Base-by-base conservation (phyloP, 2,329 filamentous ascomycete species). In the Aspergillus sp. region DNA sequence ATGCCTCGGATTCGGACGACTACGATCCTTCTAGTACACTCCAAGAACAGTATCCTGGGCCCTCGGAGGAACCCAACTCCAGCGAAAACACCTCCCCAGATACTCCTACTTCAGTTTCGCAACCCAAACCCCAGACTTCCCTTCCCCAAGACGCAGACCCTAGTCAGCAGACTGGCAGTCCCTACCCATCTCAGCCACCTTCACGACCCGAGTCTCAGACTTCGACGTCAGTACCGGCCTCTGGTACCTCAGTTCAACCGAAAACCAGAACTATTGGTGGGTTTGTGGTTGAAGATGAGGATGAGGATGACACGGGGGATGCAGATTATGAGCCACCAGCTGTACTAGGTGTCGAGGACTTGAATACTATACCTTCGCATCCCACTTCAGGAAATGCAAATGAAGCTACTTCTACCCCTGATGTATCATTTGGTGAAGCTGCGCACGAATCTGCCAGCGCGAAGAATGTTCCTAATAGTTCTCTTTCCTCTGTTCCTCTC, bases 231-330 rank as follows among this genome's bases (percentile, higher is more conserved):
- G 62, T 65, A 54, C 64, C 67, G 62, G 60, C 65, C 43, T 51
- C 67, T 55, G 67, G 69, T 55, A 73, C 76, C 52, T 61, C 68
- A 65, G 66, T 64, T 56, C 71, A 72, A 53, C 66, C 69, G 64
- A 79, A 80, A 69, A 75, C 80, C 67, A 81, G 79, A 68, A 84
- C 79, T 61, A 81, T 82, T 68, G 84, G 83, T 71, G 84, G 84
- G 65, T 86, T 86, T 78, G 81, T 85, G 74, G 80, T 84, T 71
- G 84, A 86, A 74, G 84, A 85, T 71, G 83, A 85, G 70, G 81
- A 82, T 72, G 81, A 83, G 68, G 81, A 83, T 69, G 82, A 85
- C 52, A 65, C 73, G 61, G 73, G 73, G 63, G 76, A 77, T 66
- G 73, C 72, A 65, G 75, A 78, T 69, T 78, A 78, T 72, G 88